Percentiles rank a stretch among this genome's conserved stretches.
Conservation (phyloP, 2,329 filamentous ascomycete genomes). For the Leptographium wingfieldii region DNA sequence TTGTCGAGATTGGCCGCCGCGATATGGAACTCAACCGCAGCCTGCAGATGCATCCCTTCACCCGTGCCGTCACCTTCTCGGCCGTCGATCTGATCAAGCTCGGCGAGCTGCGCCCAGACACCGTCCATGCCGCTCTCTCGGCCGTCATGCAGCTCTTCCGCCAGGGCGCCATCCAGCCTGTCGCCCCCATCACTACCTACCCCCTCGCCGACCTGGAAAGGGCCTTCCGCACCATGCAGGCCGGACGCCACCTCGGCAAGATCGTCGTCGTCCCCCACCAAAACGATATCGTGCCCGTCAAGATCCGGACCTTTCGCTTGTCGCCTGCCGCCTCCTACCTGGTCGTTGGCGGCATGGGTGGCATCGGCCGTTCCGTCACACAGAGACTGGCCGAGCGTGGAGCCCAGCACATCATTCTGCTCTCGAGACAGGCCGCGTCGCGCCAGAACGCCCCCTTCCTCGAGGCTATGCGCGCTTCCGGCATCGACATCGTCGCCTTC, state of each 20-base stretch:
- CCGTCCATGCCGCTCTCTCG: neutral
- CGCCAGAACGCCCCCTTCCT: neutral
- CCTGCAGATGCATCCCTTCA: constrained; percentile 21
- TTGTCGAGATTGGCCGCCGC: constrained; percentile 7
- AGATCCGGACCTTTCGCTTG: neutral
- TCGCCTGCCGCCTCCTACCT: constrained; percentile 18
- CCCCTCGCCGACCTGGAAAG: constrained; percentile 18
- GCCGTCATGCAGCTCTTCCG: neutral
- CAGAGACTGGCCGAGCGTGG: constrained; percentile 20
- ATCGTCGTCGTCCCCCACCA: constrained; percentile 4
- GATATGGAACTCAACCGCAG: neutral
- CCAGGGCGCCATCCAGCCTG: neutral
- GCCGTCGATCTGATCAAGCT: constrained; percentile 25
- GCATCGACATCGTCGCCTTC: neutral
- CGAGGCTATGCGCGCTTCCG: neutral
- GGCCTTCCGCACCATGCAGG: constrained; percentile 8
- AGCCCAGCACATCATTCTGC: constrained; percentile 15
- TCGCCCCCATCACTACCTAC: neutral
- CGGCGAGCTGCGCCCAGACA: neutral
- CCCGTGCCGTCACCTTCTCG: constrained; percentile 29
- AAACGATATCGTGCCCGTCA: neutral
- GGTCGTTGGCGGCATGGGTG: constrained; percentile 24
- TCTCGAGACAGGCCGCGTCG: constrained; percentile 15
- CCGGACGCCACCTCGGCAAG: constrained; percentile 2
- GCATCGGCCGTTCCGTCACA: constrained; percentile 21